Evolutionary conservation across 192 early-diverging fungal species (phyloP).

Genomic region (Backusella tarrabulga): DNA sequence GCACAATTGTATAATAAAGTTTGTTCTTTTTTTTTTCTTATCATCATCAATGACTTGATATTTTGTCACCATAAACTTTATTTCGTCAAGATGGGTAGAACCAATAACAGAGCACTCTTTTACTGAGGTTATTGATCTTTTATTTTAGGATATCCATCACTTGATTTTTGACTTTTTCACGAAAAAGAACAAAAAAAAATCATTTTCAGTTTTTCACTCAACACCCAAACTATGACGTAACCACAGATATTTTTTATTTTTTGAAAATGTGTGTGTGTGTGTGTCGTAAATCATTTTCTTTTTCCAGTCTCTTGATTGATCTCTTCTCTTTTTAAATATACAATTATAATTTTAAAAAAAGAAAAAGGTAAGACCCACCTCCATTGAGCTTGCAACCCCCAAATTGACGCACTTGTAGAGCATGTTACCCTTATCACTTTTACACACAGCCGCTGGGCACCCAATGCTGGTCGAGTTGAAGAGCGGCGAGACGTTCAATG

Average conservation of each 20-base stretch:
- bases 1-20: too few relatives aligned
- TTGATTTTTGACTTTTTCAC: neutral
- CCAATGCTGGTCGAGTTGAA: slow-evolving; percentile 97
- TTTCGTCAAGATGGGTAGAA: neutral
- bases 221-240: neutral
- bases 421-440: slow-evolving; percentile 86
- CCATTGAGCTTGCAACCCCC: too few relatives aligned
- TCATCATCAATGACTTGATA: neutral
- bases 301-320: neutral
- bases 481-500: slow-evolving; percentile 97
- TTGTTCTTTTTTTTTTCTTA: neutral
- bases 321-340: neutral
- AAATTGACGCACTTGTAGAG: too few relatives aligned
- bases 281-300: neutral
- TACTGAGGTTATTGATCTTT: too few relatives aligned
- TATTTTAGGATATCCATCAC: neutral
- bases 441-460: slow-evolving; percentile 85
- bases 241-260: neutral
- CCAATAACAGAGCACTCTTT: too few relatives aligned
- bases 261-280: neutral
- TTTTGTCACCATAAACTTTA: neutral
- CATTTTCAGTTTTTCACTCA: neutral
- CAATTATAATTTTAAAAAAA: neutral
- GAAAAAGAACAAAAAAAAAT: too few relatives aligned
- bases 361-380: too few relatives aligned